Base-by-base conservation (phyloP, 495 filamentous ascomycete genomes). In the Rhizodiscina lignyota region DNA sequence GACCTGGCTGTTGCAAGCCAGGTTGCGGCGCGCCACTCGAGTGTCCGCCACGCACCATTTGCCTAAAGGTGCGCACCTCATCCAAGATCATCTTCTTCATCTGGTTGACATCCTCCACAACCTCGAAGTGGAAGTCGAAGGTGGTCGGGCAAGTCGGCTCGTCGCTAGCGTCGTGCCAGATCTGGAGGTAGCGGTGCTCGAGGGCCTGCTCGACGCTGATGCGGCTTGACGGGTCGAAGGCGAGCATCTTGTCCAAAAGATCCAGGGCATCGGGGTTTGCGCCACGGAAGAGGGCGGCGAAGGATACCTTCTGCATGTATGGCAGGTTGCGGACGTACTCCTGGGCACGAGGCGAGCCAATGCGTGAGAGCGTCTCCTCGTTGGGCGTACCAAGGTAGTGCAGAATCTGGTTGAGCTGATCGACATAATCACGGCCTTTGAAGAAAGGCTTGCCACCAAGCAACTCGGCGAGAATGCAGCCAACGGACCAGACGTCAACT, bases 401-500 rank as follows among this genome's bases (percentile, higher is more conserved):
- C 31, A 97, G 70, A 52, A 97, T 97, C 59, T 96, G 91, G 67
- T 96, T 96, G 46, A 97, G 74, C 60, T 97, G 89, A 59, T 97
- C 89, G 49, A 97, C 89, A 47, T 97, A 96, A 62, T 97, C 89
- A 37, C 91, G 79, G 31, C 89, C 89, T 63, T 97, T 97, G 68
- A 97, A 97, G 67, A 97, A 96, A 22, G 89, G 89, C 35, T 89
- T 79, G 28, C 91, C 86, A 30, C 91, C 91, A 4, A 97, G 77
- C 1, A 97, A 73, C 56, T 97, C 89, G 27, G 89, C 89, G 11
- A 97, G 72, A 50, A 97, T 97, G 59, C 89, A 97, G 35, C 89
- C 89, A 13, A 97, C 87, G 18, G 89, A 97, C 89, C 89, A 97
- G 19, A 97, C 86, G 52, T 97, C 89, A 56, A 94, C 85, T 94